Base-by-base conservation (phyloP, 2,329 filamentous ascomycete species). In the Monosporascus sp. region DNA sequence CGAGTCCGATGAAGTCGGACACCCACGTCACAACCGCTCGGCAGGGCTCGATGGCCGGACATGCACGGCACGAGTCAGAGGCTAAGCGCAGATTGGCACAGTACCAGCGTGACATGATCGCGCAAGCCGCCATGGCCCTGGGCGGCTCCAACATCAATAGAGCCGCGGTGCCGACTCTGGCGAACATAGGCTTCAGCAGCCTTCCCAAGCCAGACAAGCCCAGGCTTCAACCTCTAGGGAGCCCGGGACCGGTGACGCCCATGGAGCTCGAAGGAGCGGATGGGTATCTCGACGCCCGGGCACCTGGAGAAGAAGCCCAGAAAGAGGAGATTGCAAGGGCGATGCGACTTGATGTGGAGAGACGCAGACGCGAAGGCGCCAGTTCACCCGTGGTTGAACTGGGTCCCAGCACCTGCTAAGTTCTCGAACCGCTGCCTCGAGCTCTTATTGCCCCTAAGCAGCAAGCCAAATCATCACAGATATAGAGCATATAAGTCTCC, bases 41-140 rank as follows among this genome's bases (percentile, higher is more conserved):
- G 45, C 57, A 59, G 9, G 53, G 64, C 17, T 53, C 61, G 5
- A 39, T 60, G 6, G 47, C 53, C 41, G 57, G 56, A 17, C 69
- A 72, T 45, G 59, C 68, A 8, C 68, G 74, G 46, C 69, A 71
- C 49, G 69, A 71, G 37, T 74, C 74, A 0, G 80, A 84, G 51
- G 72, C 76, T 20, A 77, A 76, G 53, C 73, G 74, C 27, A 76
- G 75, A 54, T 58, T 84, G 38, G 75, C 79, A 60, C 79, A 84
- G 58, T 85, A 84, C 58, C 79, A 84, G 60, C 72, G 78, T 48
- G 80, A 84, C 52, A 83, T 84, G 81, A 76, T 83, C 47, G 75
- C 78, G 1, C 81, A 84, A 61, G 79, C 81, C 7, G 71, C 73
- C 25, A 68, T 79, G 56, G 79, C 77, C 6, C 68, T 73, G 20